Conservation (phyloP, 768 basidiomycete species). For the Russula sp. region DNA sequence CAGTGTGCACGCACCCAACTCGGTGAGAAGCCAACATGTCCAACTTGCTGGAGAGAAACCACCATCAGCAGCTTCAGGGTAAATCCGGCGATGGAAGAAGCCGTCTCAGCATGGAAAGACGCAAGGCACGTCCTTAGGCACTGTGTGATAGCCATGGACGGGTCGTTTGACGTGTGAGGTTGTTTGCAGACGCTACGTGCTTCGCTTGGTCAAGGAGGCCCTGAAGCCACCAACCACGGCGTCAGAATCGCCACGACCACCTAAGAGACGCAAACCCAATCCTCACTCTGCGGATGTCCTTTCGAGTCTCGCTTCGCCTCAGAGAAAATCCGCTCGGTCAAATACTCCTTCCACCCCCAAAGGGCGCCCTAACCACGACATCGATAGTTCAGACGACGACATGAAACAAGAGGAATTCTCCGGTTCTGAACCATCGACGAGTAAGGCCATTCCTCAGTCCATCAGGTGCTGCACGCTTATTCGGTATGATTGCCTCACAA, state of each 20-base stretch:
- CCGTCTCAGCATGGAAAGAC: slow-evolving; percentile 39
- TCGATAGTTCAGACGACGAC: slow-evolving; percentile 8
- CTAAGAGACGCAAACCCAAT: slow-evolving; percentile 31
- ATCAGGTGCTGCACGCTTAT: not conserved
- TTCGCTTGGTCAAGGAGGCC: slow-evolving; percentile 12
- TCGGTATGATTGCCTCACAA: not conserved
- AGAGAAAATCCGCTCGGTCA: not conserved
- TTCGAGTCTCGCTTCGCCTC: not conserved
- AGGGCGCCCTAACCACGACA: not conserved
- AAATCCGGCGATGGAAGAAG: slow-evolving; percentile 42
- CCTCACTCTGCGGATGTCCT: not conserved
- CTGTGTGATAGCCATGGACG: slow-evolving; percentile 6
- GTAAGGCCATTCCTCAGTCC: slow-evolving; percentile 3
- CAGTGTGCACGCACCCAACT: slow-evolving; percentile 43
- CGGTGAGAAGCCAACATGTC: slow-evolving; percentile 39
- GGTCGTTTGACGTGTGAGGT: slow-evolving; percentile 1
- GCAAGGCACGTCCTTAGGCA: slow-evolving; percentile 36
- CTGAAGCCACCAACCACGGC: slow-evolving; percentile 6
- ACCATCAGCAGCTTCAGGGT: slow-evolving; percentile 38
- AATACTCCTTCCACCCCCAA: not conserved
- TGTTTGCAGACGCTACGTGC: slow-evolving; percentile 24
- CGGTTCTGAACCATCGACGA: not conserved
- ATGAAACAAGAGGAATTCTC: not conserved
- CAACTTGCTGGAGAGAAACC: slow-evolving; percentile 37
- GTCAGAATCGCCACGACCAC: slow-evolving; percentile 11